Evolutionary conservation across 1,284 basidiomycete species (phyloP).

Genomic region (Sanghuangporus weigelae): DNA sequence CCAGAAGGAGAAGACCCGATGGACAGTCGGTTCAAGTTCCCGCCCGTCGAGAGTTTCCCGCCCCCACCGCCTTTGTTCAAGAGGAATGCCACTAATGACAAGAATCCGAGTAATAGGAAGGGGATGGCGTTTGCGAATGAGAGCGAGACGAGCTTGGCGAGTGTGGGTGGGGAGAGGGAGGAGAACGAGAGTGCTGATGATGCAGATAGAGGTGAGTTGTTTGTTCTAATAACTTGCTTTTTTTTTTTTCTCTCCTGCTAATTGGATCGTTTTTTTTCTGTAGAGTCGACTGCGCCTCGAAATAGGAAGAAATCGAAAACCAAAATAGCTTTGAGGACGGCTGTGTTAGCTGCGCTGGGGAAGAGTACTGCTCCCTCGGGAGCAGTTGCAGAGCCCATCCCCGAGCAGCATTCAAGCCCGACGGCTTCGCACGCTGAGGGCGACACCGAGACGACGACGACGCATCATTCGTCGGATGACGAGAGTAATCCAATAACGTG

Average conservation of each 20-base stretch:
- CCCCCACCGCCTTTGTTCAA: conserved; percentile 7
- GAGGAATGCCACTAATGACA: not conserved
- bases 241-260: not conserved
- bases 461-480: not conserved
- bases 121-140: not conserved
- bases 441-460: not conserved
- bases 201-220: not conserved
- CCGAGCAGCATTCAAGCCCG: not conserved
- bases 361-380: conserved; percentile 7
- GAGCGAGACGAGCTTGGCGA: conserved; percentile 49
- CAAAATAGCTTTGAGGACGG: conserved; percentile 25
- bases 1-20: not conserved
- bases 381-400: not conserved
- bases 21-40: conserved; percentile 9
- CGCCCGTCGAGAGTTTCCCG: conserved; percentile 11
- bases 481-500: conserved; percentile 20
- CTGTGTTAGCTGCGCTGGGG: conserved; percentile 2
- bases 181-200: not conserved
- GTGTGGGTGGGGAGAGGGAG: conserved; percentile 50
- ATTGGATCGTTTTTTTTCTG: not conserved
- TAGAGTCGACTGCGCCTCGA: conserved; percentile 63
- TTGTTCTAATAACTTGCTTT: too few species aligned
- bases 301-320: conserved; percentile 37
- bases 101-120: not conserved
- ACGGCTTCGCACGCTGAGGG: not conserved